Base-by-base conservation (phyloP, 371 early-diverging fungal species). In the Syncephalis plumigaleata region DNA sequence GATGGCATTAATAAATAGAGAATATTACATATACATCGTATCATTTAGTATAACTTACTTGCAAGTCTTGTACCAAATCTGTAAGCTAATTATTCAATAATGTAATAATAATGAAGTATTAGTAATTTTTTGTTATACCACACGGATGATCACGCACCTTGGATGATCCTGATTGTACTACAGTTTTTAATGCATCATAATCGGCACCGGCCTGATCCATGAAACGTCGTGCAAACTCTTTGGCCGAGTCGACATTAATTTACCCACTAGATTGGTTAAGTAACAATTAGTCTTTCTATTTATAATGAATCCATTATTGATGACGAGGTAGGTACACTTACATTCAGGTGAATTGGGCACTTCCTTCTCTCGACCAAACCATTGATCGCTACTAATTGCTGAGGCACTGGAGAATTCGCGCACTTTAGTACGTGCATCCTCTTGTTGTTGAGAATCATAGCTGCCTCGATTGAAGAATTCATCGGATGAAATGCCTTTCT, bases 381-480 rank as follows among this genome's bases (percentile, higher is more conserved):
- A 84, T 47, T 81, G 81, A 27, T 66, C 72, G 18, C 77, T 77
- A 27, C 83, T 82, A 49, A 86, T 85, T 5, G 81, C 71, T 5
- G 66, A 63, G 1, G 77, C 75, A 43, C 74, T 77, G 26, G 70
- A 55, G 58, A 88, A 84, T 51, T 80, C 65, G 31, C 67, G 65
- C 4, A 91, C 66, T 5, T 82, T 74, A 8, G 50, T 59, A 25
- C 67, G 61, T 17, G 79, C 72, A 46, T 80, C 81, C 11, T 77
- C 67, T 18, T 79, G 71, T 3, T 70, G 58, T 11, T 68, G 62
- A 31, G 70, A 70, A 55, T 77, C 75, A 45, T 79, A 83, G 22
- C 65, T 64, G 42, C 78, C 76, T 31, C 91, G 74, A 9, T 79
- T 82, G 74, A 92, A 91, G 64, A 76, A 92, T 62, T 87, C 85